Evolutionary conservation across 495 filamentous ascomycete genomes (phyloP).

Genomic region (Penicillium simplicissimum): DNA sequence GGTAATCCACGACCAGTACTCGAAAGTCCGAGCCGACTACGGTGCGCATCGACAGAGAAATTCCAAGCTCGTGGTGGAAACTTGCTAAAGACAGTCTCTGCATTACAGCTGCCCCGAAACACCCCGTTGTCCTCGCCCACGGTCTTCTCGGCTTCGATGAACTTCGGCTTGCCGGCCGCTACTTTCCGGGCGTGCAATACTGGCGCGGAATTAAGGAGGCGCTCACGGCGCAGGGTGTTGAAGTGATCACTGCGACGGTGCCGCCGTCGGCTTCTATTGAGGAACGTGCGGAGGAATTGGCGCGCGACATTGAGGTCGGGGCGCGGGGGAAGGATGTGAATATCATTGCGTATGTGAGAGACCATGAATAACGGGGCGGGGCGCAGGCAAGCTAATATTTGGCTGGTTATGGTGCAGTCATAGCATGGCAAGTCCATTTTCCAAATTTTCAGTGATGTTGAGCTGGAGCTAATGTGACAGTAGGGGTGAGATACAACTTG

Average conservation of each 20-base stretch:
- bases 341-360: constrained; percentile 74
- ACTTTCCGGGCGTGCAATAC: constrained; percentile 78
- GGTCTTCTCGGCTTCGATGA: constrained; percentile 91
- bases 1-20: constrained; percentile 77
- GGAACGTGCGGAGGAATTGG: constrained; percentile 66
- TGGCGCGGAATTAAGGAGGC: constrained; percentile 90
- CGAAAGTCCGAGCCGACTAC: constrained; percentile 67
- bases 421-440: constrained; percentile 77
- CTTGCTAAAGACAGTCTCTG: neutral
- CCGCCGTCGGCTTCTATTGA: constrained; percentile 80
- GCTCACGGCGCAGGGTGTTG: constrained; percentile 65
- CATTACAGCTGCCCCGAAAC: constrained; percentile 55
- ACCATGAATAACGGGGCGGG: neutral
- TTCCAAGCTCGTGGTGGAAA: no score
- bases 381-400: neutral
- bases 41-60: constrained; percentile 40
- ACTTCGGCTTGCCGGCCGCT: constrained; percentile 66
- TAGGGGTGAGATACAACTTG: constrained; percentile 46
- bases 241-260: constrained; percentile 81
- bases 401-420: constrained; percentile 48
- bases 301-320: constrained; percentile 61
- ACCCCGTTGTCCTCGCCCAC: constrained; percentile 84
- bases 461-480: constrained; percentile 4
- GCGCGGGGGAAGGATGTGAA: constrained; percentile 77
- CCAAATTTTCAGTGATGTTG: no score